Conservation (phyloP, 768 basidiomycete species). For the Termitomyces titanicus region DNA sequence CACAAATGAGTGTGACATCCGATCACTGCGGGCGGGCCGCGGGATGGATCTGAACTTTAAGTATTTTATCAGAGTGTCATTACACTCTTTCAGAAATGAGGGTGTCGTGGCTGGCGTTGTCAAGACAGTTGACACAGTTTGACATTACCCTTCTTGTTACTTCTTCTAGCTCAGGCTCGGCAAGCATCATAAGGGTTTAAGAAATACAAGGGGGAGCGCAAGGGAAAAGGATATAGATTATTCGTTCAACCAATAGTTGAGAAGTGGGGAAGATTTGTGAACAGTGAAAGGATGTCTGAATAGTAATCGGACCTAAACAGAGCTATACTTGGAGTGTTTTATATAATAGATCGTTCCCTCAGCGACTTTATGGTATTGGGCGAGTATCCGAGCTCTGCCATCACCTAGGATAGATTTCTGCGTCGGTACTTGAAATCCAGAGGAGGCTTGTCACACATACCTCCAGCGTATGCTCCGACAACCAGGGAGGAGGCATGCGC, state of each 20-base stretch:
- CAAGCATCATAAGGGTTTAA: not conserved
- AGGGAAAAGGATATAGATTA: not conserved
- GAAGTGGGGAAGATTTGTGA: not conserved
- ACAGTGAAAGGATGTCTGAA: too few relatives aligned
- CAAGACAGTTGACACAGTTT: too few relatives aligned
- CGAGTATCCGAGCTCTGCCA: slow-evolving; percentile 32
- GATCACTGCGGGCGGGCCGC: too few relatives aligned
- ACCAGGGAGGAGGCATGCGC: slow-evolving; percentile 76
- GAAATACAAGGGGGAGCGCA: not conserved
- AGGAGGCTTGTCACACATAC: slow-evolving; percentile 32
- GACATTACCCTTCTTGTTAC: too few relatives aligned
- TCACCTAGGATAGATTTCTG: slow-evolving; percentile 6
- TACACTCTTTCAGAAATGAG: too few relatives aligned
- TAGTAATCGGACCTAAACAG: not conserved
- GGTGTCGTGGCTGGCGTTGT: too few relatives aligned
- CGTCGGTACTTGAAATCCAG: not conserved
- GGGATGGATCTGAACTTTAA: too few relatives aligned
- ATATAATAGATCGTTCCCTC: slow-evolving; percentile 16
- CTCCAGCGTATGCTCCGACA: slow-evolving; percentile 82
- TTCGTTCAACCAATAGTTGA: not conserved
- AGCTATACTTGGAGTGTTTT: not conserved
- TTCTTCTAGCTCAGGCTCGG: not conserved
- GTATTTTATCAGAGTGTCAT: too few relatives aligned
- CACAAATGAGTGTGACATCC: not conserved
- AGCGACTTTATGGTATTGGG: slow-evolving; percentile 13